Evolutionary conservation across 257 asterid genomes (phyloP).

Genomic region (Forsythia viridissima): DNA sequence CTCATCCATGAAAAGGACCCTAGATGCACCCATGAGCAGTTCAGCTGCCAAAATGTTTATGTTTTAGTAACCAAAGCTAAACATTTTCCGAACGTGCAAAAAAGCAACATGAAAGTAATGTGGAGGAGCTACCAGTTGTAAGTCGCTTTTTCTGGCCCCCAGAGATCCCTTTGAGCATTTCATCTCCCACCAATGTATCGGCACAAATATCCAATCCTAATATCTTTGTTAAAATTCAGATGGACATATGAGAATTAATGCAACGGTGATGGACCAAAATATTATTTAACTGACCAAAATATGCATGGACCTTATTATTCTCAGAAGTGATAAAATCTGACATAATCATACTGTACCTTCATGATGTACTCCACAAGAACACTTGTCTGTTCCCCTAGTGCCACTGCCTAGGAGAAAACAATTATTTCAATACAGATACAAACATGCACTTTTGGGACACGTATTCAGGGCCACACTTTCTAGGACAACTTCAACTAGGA

Average conservation of each 20-base stretch:
- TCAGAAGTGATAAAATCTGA: conserved; percentile 16
- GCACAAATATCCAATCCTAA: conserved; percentile 78
- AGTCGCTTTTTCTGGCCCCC: conserved; percentile 96
- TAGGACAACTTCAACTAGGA: conserved; percentile 25
- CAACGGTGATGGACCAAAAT: neutral
- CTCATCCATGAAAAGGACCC: conserved; percentile 87
- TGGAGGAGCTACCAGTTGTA: conserved; percentile 63
- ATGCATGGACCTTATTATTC: conserved; percentile 9
- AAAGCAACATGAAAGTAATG: conserved; percentile 29
- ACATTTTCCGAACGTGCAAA: conserved; percentile 16
- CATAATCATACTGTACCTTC: conserved; percentile 52
- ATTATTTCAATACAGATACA: conserved; percentile 32
- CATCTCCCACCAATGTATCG: conserved; percentile 91
- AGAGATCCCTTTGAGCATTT: conserved; percentile 90
- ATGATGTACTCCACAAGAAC: conserved; percentile 70
- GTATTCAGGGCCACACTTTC: neutral
- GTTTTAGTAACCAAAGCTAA: conserved; percentile 34
- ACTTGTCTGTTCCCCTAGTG: conserved; percentile 75
- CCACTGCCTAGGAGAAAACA: conserved; percentile 79
- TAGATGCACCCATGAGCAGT: conserved; percentile 85
- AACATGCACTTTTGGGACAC: neutral
- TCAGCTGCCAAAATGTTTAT: conserved; percentile 61
- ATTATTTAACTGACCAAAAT: neutral
- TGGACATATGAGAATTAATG: conserved; percentile 24
- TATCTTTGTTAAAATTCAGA: conserved; percentile 57